phyloP scores from a whole-genome alignment of 345 rosid genomes.

The Brassica incana region DNA sequence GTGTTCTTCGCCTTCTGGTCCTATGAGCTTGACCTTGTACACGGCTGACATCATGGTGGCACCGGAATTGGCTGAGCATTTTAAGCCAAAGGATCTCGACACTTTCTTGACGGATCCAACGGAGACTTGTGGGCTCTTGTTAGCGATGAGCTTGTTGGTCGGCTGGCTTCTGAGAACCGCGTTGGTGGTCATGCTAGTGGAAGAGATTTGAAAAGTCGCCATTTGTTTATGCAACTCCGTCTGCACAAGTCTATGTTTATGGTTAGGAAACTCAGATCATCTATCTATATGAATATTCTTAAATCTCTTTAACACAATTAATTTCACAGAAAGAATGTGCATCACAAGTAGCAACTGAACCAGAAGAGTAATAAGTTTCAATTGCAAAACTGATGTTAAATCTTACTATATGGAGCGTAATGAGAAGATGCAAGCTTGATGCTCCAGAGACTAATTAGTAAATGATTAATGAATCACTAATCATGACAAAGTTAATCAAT shows the following conservation, averaged over 20 bases:
- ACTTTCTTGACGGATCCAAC: constrained; percentile 52
- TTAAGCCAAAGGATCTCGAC: constrained; percentile 61
- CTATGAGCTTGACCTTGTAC: constrained; percentile 76
- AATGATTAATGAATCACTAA: background rate
- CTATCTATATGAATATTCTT: background rate
- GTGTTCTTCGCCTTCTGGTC: constrained; percentile 58
- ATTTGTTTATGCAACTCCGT: constrained; percentile 37
- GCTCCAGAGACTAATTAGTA: constrained; percentile 39
- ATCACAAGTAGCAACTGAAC: constrained; percentile 27
- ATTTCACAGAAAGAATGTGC: background rate
- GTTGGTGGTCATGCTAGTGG: constrained; percentile 51
- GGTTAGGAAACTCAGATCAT: background rate
- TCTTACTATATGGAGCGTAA: constrained; percentile 52
- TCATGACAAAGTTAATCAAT: background rate
- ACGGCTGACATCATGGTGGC: constrained; percentile 50
- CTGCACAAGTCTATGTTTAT: background rate
- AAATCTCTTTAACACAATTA: background rate
- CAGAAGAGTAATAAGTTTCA: constrained; percentile 35
- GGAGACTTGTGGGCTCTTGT: constrained; percentile 28
- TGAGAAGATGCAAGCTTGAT: constrained; percentile 69
- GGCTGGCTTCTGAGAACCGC: constrained; percentile 44
- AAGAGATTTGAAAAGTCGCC: constrained; percentile 50
- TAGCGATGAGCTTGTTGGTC: constrained; percentile 27
- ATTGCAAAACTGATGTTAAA: constrained; percentile 34
- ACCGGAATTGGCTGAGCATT: constrained; percentile 47